These are phyloP conservation scores for Boletus vermiculosoides DNA, from an alignment of 768 basidiomycete species.

Conservation along the genomic window DNA sequence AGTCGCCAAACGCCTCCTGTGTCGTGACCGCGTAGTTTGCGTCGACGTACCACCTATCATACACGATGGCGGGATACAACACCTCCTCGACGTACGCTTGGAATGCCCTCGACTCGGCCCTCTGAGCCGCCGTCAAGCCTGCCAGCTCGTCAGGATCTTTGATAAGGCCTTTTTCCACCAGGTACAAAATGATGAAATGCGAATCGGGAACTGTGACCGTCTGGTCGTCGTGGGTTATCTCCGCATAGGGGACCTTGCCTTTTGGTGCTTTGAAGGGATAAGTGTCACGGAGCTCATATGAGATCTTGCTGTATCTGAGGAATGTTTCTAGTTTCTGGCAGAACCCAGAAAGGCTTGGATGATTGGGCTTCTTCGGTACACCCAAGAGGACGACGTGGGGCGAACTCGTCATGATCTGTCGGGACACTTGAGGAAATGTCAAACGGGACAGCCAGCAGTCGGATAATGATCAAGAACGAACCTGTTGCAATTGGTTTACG, in stretches of 20 bases:
- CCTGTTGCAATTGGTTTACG: neutral
- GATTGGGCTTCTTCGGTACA: conserved; percentile 19
- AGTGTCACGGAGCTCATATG: conserved; percentile 29
- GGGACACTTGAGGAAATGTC: neutral
- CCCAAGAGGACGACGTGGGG: conserved; percentile 29
- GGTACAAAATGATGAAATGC: conserved; percentile 34
- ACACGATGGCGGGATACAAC: conserved; percentile 29
- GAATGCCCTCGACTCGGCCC: conserved; percentile 35
- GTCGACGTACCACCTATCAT: conserved; percentile 32
- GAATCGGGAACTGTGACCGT: conserved; percentile 29
- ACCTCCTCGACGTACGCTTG: conserved; percentile 34
- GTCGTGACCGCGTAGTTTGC: conserved; percentile 23
- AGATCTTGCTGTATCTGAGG: conserved; percentile 25
- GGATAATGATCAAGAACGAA: neutral
- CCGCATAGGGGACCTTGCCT: conserved; percentile 34
- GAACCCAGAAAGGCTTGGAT: conserved; percentile 30
- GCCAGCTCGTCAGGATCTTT: conserved; percentile 31
- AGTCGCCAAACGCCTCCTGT: conserved; percentile 14
- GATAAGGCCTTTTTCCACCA: conserved; percentile 26
- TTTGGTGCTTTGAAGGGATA: conserved; percentile 31
- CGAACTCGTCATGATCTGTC: conserved; percentile 16
- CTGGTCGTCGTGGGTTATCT: conserved; percentile 26
- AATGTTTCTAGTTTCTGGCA: conserved; percentile 36
- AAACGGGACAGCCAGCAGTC: neutral
- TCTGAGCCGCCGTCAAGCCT: conserved; percentile 26